These are phyloP conservation scores for Lepidium didymum DNA, from an alignment of 345 rosid genomes.

Conservation along the genomic window DNA sequence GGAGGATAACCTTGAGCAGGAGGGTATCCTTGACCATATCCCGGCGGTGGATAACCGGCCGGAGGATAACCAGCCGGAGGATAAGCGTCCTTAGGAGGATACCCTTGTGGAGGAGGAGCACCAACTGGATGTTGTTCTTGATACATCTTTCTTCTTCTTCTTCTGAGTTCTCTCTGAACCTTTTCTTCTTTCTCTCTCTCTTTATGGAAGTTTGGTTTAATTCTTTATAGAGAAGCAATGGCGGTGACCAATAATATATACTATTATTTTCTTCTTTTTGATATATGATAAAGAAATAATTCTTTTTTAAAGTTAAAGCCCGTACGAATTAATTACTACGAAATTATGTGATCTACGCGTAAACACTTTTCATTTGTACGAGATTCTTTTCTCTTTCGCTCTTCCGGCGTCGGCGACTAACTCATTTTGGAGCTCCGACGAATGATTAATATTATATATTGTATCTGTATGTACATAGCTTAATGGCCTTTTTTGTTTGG, in stretches of 20 bases:
- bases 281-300: background rate
- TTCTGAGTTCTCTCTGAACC: background rate
- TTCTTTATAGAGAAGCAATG: constrained; percentile 17
- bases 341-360: no score
- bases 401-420: no score
- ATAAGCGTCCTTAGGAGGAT: constrained; percentile 32
- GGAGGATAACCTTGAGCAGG: constrained; percentile 42
- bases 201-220: constrained; percentile 8
- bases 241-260: background rate
- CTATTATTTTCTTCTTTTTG: background rate
- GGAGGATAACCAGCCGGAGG: constrained; percentile 60
- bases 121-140: constrained; percentile 55
- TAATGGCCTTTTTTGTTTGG: no score
- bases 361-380: no score
- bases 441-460: no score
- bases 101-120: constrained; percentile 57
- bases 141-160: constrained; percentile 34
- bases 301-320: background rate
- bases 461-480: no score
- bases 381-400: no score
- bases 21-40: constrained; percentile 47
- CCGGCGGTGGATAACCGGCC: constrained; percentile 52
- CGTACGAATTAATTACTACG: no score
- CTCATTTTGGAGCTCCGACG: no score
- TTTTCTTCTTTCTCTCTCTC: background rate